These are phyloP conservation scores for Xylariales sp. DNA, from an alignment of 2,329 filamentous ascomycete species.

Conservation along the genomic window DNA sequence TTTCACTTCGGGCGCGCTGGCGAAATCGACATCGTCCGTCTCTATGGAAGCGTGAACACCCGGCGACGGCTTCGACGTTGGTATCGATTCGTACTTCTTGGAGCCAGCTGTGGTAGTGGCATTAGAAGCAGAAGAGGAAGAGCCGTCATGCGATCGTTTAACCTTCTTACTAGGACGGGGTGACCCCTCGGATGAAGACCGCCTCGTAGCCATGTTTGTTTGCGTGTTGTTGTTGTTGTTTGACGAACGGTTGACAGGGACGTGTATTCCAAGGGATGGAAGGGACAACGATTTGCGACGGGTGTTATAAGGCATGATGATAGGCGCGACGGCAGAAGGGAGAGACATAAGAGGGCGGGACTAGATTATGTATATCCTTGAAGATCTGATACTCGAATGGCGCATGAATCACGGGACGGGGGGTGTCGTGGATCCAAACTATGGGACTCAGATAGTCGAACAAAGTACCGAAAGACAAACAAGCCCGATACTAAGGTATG, in stretches of 20 bases:
- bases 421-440: slow-evolving; percentile 40
- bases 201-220: slow-evolving; percentile 43
- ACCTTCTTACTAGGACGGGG: slow-evolving; percentile 71
- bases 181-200: slow-evolving; percentile 47
- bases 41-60: slow-evolving; percentile 58
- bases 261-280: slow-evolving; percentile 90
- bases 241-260: slow-evolving; percentile 66
- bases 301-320: slow-evolving; percentile 90
- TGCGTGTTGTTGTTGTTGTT: slow-evolving; percentile 42
- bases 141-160: slow-evolving; percentile 78
- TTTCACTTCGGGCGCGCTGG: slow-evolving; percentile 45
- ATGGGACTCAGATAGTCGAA: slow-evolving; percentile 33
- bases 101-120: slow-evolving; percentile 47
- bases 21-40: slow-evolving; percentile 53
- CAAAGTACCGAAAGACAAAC: slow-evolving; percentile 33
- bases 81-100: slow-evolving; percentile 75
- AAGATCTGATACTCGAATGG: slow-evolving; percentile 42
- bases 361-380: slow-evolving; percentile 38
- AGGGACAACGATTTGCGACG: slow-evolving; percentile 95
- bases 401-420: slow-evolving; percentile 45
- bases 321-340: slow-evolving; percentile 35
- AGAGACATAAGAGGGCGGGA: slow-evolving; percentile 37
- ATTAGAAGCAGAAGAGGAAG: slow-evolving; percentile 46
- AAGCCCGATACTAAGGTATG: slow-evolving; percentile 25
- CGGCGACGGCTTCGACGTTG: slow-evolving; percentile 76